phyloP scores from a whole-genome alignment of 345 rosid species.

The Erodium maritimum region DNA sequence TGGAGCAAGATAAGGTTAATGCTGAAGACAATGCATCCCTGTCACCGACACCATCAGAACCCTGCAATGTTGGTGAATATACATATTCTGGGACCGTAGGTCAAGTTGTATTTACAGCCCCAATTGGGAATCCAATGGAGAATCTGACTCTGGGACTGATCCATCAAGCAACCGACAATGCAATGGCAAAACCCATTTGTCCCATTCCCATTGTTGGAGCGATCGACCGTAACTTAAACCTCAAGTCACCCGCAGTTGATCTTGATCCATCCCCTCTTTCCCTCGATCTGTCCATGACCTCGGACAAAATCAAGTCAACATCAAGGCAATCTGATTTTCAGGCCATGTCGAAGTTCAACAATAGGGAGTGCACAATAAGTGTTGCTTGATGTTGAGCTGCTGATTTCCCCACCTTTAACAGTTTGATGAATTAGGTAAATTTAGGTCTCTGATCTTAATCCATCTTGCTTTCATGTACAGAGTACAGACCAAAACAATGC shows the following conservation, averaged over 20 bases:
- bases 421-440: conserved; percentile 28
- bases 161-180: too few relatives aligned
- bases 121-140: conserved; percentile 25
- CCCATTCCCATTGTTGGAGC: too few relatives aligned
- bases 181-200: too few relatives aligned
- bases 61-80: conserved; percentile 16
- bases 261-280: too few relatives aligned
- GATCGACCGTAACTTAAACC: too few relatives aligned
- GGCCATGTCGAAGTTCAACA: conserved; percentile 38
- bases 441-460: neutral
- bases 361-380: too few relatives aligned
- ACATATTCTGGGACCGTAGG: conserved; percentile 18
- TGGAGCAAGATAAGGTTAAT: conserved; percentile 36
- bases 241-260: too few relatives aligned
- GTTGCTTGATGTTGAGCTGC: too few relatives aligned
- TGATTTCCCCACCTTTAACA: too few relatives aligned
- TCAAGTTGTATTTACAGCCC: conserved; percentile 18
- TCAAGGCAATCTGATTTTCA: conserved; percentile 38
- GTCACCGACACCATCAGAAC: conserved; percentile 17
- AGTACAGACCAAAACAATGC: conserved; percentile 23
- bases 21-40: conserved; percentile 27
- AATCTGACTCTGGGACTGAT: conserved; percentile 19
- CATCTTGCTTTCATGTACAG: conserved; percentile 34
- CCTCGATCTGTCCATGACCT: conserved; percentile 46
- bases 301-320: too few relatives aligned